A percentile compares a stretch with the other conserved stretches of the same genome.
Evolutionary conservation across 441 rosid species (phyloP).

Genomic region (Omphalea diandra): DNA sequence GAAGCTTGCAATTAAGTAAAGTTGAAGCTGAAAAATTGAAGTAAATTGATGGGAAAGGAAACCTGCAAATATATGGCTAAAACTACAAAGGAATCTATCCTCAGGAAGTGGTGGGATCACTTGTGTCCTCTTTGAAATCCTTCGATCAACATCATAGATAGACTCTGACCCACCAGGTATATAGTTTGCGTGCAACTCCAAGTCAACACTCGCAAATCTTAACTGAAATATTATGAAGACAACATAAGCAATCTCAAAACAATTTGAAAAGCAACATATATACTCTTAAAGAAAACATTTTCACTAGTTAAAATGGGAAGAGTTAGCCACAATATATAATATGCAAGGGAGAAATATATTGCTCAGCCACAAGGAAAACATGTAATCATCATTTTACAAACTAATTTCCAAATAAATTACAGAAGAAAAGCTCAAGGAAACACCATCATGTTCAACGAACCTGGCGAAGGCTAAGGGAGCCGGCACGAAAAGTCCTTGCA

Average conservation of each 20-base stretch:
- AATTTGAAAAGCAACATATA: neutral
- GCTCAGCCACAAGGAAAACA: too few relatives aligned
- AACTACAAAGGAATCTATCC: conserved; percentile 86
- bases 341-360: neutral
- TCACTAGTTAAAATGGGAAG: neutral
- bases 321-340: conserved; percentile 1
- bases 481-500: conserved; percentile 90
- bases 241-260: conserved; percentile 7
- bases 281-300: neutral
- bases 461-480: conserved; percentile 89
- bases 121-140: conserved; percentile 64
- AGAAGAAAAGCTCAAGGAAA: neutral
- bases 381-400: neutral
- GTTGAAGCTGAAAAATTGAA: neutral
- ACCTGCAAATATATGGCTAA: conserved; percentile 91
- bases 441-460: conserved; percentile 36
- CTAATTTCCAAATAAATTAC: neutral
- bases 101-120: conserved; percentile 78
- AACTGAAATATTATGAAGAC: conserved; percentile 46
- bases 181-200: conserved; percentile 79
- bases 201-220: conserved; percentile 70
- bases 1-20: conserved; percentile 11
- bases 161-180: conserved; percentile 73
- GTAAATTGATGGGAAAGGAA: conserved; percentile 12
- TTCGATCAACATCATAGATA: conserved; percentile 71